A percentile compares a stretch with the other conserved stretches of the same genome.
Evolutionary conservation across 768 basidiomycete species (phyloP).

Genomic region (Hygrophoropsis aurantiaca): DNA sequence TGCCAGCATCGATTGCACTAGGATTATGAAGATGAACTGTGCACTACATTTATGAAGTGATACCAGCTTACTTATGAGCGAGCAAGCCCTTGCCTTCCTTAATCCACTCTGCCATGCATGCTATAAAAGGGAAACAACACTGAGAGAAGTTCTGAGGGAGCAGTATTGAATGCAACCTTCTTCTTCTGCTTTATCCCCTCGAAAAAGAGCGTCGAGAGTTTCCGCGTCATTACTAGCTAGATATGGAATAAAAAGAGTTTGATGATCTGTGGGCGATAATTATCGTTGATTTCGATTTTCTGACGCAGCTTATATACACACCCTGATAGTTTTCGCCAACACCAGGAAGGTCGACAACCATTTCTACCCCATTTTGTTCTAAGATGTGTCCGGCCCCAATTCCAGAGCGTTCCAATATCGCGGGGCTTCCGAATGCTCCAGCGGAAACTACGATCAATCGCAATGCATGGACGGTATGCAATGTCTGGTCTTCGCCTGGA

Average conservation of each 20-base stretch:
- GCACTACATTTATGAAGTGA: background rate
- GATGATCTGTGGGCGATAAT: constrained; percentile 24
- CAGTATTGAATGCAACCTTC: constrained; percentile 36
- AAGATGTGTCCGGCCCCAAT: constrained; percentile 36
- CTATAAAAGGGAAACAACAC: background rate
- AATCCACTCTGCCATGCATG: constrained; percentile 27
- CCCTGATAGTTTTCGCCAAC: constrained; percentile 45
- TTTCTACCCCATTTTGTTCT: constrained; percentile 22
- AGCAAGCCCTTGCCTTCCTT: constrained; percentile 43
- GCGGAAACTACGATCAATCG: constrained; percentile 39
- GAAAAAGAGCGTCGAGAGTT: constrained; percentile 48
- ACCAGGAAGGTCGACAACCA: constrained; percentile 37
- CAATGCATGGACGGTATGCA: constrained; percentile 24
- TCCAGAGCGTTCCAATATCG: constrained; percentile 55
- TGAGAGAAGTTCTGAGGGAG: background rate
- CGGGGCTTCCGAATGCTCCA: constrained; percentile 44
- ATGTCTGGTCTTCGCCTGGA: constrained; percentile 7
- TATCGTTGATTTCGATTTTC: background rate
- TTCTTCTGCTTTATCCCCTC: constrained; percentile 34
- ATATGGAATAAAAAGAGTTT: constrained; percentile 27
- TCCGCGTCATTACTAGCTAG: constrained; percentile 41
- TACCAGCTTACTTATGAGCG: constrained; percentile 47
- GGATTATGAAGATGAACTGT: background rate
- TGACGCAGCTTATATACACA: background rate
- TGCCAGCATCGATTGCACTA: constrained; percentile 14